A percentile compares a stretch with the other conserved stretches of the same genome.
These are phyloP conservation scores for Musa beccarii DNA, from an alignment of 176 grass and related monocot genomes.

Conservation along the genomic window DNA sequence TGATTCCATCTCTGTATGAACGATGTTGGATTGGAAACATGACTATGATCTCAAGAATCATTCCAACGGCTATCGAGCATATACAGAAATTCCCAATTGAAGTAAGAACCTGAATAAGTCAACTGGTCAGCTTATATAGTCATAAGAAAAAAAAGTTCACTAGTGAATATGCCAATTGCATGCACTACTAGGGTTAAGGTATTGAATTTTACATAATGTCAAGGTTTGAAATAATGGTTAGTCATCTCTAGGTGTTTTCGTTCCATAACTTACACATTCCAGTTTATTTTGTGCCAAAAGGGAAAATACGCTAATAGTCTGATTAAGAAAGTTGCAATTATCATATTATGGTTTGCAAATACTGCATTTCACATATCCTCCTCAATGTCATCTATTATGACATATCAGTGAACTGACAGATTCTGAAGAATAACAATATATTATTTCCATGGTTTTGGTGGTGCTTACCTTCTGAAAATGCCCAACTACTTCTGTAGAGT, in stretches of 20 bases:
- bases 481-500: slow-evolving; percentile 59
- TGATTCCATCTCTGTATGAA: slow-evolving; percentile 61
- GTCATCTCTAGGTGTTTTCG: too few relatives aligned
- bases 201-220: too few relatives aligned
- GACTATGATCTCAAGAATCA: slow-evolving; percentile 68
- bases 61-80: slow-evolving; percentile 65
- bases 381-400: not conserved
- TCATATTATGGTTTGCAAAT: not conserved
- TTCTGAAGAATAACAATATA: not conserved
- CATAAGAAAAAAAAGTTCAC: too few relatives aligned
- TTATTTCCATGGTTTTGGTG: not conserved
- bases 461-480: slow-evolving; percentile 69
- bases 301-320: not conserved
- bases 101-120: slow-evolving; percentile 57
- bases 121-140: not conserved
- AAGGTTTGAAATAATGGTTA: too few relatives aligned
- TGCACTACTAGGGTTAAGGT: too few relatives aligned
- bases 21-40: slow-evolving; percentile 73
- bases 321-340: not conserved
- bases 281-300: not conserved
- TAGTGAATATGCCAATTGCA: too few relatives aligned
- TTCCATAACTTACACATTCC: too few relatives aligned
- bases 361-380: not conserved
- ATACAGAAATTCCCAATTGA: slow-evolving; percentile 90
- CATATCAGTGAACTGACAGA: not conserved